Percentiles rank a stretch among this genome's conserved stretches.
These are phyloP conservation scores for Botryosphaeria dothidea DNA, from an alignment of 2,329 filamentous ascomycete species.

Conservation along the genomic window DNA sequence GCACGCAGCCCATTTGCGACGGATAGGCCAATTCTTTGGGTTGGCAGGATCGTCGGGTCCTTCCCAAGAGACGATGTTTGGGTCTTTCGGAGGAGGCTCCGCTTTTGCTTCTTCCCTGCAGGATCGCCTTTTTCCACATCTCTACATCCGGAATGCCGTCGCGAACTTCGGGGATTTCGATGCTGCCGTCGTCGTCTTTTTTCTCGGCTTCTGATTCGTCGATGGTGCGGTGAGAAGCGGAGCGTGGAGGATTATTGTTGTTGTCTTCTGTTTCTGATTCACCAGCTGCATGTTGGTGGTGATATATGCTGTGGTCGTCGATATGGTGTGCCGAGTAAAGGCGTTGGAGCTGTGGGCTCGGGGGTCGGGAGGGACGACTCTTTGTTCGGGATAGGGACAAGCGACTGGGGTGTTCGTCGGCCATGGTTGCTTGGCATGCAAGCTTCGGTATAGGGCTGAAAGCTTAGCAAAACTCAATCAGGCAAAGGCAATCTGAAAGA, in stretches of 20 bases:
- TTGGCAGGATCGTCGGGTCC: constrained; percentile 47
- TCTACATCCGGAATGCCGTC: constrained; percentile 32
- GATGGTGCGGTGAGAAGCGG: constrained; percentile 11
- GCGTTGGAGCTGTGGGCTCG: constrained; percentile 28
- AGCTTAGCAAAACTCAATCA: constrained; percentile 11
- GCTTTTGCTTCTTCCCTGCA: constrained; percentile 31
- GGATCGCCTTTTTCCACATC: constrained; percentile 30
- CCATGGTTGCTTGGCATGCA: constrained; percentile 11
- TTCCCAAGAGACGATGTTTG: constrained; percentile 45
- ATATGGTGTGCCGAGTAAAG: constrained; percentile 33
- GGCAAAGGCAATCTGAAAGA: not conserved
- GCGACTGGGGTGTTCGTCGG: not conserved
- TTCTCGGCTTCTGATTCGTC: constrained; percentile 23
- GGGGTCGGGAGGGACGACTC: constrained; percentile 25
- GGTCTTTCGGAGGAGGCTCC: constrained; percentile 30
- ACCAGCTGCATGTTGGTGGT: constrained; percentile 33
- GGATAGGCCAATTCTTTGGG: constrained; percentile 49
- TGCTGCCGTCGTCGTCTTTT: constrained; percentile 20
- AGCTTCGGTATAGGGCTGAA: constrained; percentile 3
- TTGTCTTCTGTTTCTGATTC: not conserved
- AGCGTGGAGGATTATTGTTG: not conserved
- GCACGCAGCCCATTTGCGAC: constrained; percentile 48
- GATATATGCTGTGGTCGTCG: constrained; percentile 37
- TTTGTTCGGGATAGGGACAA: constrained; percentile 9
- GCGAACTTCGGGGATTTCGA: constrained; percentile 28